phyloP scores from a whole-genome alignment of 345 rosid genomes.

The Gossypium raimondii region DNA sequence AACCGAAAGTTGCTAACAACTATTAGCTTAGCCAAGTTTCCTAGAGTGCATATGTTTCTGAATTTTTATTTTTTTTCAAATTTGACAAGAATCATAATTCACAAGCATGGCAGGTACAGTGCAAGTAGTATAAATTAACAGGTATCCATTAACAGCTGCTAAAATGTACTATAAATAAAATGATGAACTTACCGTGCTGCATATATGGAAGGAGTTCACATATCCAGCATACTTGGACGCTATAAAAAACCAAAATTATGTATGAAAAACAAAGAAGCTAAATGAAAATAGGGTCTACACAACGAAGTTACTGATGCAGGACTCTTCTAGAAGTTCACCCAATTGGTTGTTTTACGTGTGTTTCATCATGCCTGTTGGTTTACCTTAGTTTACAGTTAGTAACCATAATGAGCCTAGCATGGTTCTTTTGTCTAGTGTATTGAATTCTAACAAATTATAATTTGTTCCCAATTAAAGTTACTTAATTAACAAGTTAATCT shows the following conservation, averaged over 20 bases:
- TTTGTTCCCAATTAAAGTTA: neutral
- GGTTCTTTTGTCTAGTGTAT: neutral
- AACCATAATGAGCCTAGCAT: neutral
- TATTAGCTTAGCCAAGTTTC: neutral
- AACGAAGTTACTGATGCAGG: neutral
- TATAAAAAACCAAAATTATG: constrained; percentile 27
- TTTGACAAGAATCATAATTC: neutral
- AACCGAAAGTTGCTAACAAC: neutral
- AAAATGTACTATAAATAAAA: neutral
- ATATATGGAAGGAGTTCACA: constrained; percentile 64
- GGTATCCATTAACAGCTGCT: neutral
- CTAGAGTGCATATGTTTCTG: neutral
- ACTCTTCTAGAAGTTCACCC: neutral
- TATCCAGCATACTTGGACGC: constrained; percentile 96
- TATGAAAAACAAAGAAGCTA: constrained; percentile 2
- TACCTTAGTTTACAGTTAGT: neutral
- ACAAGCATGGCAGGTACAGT: neutral
- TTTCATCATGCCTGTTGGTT: neutral
- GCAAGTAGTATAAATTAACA: neutral
- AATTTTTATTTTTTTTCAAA: neutral
- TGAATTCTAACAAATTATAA: neutral
- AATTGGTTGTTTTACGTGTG: neutral
- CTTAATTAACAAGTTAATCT: neutral
- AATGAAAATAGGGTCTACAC: neutral
- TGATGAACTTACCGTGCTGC: constrained; percentile 68